Percentiles rank a stretch among this genome's conserved stretches.
Conservation (phyloP, 1,284 basidiomycete genomes). For the Ceratobasidium sp. region DNA sequence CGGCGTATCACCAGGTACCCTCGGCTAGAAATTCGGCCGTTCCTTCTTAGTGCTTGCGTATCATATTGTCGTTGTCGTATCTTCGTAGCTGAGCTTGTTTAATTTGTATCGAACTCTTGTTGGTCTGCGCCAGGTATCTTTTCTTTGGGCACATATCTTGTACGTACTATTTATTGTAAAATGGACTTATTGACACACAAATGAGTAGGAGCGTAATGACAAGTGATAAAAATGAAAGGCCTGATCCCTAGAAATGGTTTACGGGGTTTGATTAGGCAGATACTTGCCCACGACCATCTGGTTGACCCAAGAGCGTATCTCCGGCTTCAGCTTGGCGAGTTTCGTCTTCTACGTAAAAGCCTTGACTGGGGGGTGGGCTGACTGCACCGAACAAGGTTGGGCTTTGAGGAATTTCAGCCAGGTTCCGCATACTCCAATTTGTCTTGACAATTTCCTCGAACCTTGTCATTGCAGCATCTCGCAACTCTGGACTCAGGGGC, state of each 20-base stretch:
- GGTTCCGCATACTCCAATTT: conserved; percentile 36
- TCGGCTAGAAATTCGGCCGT: conserved; percentile 27
- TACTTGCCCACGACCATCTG: neutral
- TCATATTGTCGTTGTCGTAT: neutral
- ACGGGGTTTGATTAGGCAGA: neutral
- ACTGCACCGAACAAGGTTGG: conserved; percentile 36
- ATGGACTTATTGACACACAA: neutral
- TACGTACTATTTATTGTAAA: neutral
- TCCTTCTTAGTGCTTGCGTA: conserved; percentile 20
- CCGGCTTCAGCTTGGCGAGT: neutral
- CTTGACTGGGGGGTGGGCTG: neutral
- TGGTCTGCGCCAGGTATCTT: neutral
- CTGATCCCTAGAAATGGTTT: neutral
- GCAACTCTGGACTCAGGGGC: conserved; percentile 33
- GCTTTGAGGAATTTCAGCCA: conserved; percentile 21
- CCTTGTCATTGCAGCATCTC: conserved; percentile 37
- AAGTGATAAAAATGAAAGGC: neutral
- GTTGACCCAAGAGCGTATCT: neutral
- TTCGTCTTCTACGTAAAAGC: neutral
- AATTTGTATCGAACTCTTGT: conserved; percentile 3
- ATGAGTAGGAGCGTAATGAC: neutral
- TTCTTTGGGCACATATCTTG: neutral
- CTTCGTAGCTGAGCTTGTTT: neutral
- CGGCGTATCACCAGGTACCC: conserved; percentile 28
- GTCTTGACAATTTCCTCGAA: conserved; percentile 31